Evolutionary conservation across 2,329 filamentous ascomycete genomes (phyloP).

Genomic region (Hymenoscyphus salicellus): DNA sequence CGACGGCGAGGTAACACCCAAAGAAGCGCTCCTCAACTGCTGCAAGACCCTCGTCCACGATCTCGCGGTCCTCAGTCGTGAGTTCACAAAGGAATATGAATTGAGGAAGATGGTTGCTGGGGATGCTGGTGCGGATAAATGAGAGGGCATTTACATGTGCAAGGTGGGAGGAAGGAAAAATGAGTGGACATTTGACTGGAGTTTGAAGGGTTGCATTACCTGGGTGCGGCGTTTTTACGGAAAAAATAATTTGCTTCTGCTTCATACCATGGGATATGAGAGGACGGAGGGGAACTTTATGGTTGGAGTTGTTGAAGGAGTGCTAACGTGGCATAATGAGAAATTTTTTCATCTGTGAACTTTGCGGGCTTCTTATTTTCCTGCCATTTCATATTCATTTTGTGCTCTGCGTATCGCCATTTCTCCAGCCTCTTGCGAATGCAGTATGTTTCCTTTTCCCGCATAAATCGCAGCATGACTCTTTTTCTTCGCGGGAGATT

Average conservation of each 20-base stretch:
- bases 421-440: neutral
- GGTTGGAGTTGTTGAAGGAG: neutral
- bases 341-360: neutral
- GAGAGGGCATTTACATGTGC: neutral
- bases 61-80: constrained; percentile 73
- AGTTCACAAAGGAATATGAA: constrained; percentile 91
- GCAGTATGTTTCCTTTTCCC: neutral
- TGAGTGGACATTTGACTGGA: neutral
- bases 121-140: constrained; percentile 15
- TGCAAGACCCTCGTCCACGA: constrained; percentile 81
- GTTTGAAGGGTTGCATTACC: neutral
- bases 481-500: too few species aligned
- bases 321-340: neutral
- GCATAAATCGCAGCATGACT: too few species aligned
- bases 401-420: neutral
- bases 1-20: constrained; percentile 82
- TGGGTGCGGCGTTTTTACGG: neutral
- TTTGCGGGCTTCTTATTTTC: neutral
- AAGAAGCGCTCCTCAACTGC: constrained; percentile 76
- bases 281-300: neutral
- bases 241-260: neutral
- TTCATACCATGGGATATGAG: neutral
- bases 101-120: constrained; percentile 75
- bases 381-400: neutral
- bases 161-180: too few species aligned